These are phyloP conservation scores for Dillenia suffruticosa DNA, from an alignment of 164 flowering plant species.

Conservation along the genomic window DNA sequence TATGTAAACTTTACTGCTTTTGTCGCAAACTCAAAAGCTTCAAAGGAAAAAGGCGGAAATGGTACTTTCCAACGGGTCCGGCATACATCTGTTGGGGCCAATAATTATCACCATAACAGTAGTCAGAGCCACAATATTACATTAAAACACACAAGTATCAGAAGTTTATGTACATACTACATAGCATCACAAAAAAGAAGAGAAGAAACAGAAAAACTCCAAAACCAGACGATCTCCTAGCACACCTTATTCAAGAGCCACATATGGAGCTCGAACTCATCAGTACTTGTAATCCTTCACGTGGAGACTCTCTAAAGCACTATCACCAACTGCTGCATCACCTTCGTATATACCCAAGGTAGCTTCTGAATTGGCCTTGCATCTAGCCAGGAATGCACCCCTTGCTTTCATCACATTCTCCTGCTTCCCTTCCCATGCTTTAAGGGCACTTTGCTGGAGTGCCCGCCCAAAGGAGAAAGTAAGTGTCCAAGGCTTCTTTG, in stretches of 20 bases:
- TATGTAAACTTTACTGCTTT: too few species aligned
- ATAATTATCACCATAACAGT: too few species aligned
- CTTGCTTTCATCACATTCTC: constrained; percentile 40
- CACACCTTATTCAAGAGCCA: too few species aligned
- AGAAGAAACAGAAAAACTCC: background rate
- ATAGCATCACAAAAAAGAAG: background rate
- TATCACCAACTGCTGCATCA: constrained; percentile 31
- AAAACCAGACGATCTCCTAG: background rate
- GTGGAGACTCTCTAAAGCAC: constrained; percentile 48
- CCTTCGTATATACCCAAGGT: constrained; percentile 49
- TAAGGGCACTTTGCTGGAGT: constrained; percentile 48
- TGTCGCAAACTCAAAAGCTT: too few species aligned
- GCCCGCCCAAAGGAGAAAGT: constrained; percentile 50
- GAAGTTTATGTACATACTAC: background rate
- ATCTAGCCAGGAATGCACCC: constrained; percentile 36
- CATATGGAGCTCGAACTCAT: background rate
- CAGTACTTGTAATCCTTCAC: constrained; percentile 52
- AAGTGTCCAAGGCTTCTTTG: constrained; percentile 47
- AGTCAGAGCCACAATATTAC: background rate
- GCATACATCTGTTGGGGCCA: too few species aligned
- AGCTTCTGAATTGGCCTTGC: constrained; percentile 54
- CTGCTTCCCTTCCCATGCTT: constrained; percentile 48
- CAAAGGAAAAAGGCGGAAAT: too few species aligned
- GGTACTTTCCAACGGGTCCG: too few species aligned
- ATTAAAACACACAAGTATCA: background rate